Evolutionary conservation across 768 basidiomycete genomes (phyloP), one percentile per base, ranked within the genome.

Genomic region (Russula sp.): DNA sequence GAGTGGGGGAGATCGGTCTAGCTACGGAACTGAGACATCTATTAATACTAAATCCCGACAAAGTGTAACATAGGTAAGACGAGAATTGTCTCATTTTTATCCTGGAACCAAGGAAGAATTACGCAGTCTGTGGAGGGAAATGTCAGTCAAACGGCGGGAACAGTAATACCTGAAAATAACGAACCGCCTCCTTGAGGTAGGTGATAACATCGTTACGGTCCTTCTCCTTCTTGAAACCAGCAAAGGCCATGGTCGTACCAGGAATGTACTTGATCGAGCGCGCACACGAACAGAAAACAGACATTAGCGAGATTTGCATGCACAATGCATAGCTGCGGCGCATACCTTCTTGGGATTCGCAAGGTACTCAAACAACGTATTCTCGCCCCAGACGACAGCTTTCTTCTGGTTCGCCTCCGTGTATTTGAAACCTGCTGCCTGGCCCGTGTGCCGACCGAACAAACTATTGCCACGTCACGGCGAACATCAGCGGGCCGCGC

Each of bases 201-300:
- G 94, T 85, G 72, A 98, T 83, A 72, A 98, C 87, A 79, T 98
- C 95, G 75, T 86, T 90, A 79, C 95, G 88, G 76, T 98, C 95
- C 83, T 94, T 93, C 11, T 92, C 92, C 85, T 98, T 98, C 88
- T 98, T 98, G 75, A 98, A 79, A 72, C 96, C 96, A 69, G 94
- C 94, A 71, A 97, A 98, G 63, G 94, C 95, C 95, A 98, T 98
- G 81, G 96, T 97, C 57, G 95, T 97, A 54, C 95, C 94, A 44
- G 92, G 92, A 69, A 95, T 95, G 80, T 94, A 94, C 90, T 48
- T 92, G 64, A 6, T 48, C 91, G 64, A 6, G 49, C 0, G 32
- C 24, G 42, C 13, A 24, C 11, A 26, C 9, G 11, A 11, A 22
- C 20, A 46, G n/a, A 24, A 48, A 48, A 48, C 22, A 22, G 22